Percentiles rank a stretch among this genome's conserved stretches.
Evolutionary conservation across 208 protist genomes (phyloP).

Genomic region (Leishmania tarentolae): DNA sequence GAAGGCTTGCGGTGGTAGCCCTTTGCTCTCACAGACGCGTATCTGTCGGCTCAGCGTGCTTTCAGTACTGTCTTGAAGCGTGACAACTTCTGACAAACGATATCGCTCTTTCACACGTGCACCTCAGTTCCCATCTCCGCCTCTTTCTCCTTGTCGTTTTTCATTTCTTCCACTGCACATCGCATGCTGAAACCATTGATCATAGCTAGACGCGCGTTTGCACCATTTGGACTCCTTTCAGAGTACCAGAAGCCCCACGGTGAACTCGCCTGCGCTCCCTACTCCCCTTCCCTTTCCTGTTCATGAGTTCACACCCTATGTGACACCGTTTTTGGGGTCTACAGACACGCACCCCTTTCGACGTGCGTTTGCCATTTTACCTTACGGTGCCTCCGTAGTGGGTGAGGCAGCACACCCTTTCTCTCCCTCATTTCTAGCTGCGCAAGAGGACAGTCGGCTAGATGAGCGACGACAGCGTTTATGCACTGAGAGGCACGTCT

Average conservation of each 20-base stretch:
- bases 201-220: background rate
- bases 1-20: background rate
- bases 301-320: background rate
- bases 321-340: background rate
- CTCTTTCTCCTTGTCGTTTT: background rate
- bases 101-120: background rate
- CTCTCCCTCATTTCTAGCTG: background rate
- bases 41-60: background rate
- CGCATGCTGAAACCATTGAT: background rate
- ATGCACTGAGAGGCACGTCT: constrained; percentile 72
- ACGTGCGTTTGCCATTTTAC: background rate
- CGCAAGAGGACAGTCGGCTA: background rate
- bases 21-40: background rate
- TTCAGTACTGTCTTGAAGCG: background rate
- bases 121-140: background rate
- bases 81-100: background rate
- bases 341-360: background rate
- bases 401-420: background rate
- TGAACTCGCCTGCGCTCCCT: background rate
- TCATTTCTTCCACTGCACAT: background rate
- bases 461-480: constrained; percentile 59
- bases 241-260: background rate
- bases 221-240: background rate
- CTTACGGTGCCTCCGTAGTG: background rate
- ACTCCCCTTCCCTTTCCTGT: background rate